These are phyloP conservation scores for Aspergillus neoniger DNA, from an alignment of 2,329 filamentous ascomycete genomes.

Conservation along the genomic window DNA sequence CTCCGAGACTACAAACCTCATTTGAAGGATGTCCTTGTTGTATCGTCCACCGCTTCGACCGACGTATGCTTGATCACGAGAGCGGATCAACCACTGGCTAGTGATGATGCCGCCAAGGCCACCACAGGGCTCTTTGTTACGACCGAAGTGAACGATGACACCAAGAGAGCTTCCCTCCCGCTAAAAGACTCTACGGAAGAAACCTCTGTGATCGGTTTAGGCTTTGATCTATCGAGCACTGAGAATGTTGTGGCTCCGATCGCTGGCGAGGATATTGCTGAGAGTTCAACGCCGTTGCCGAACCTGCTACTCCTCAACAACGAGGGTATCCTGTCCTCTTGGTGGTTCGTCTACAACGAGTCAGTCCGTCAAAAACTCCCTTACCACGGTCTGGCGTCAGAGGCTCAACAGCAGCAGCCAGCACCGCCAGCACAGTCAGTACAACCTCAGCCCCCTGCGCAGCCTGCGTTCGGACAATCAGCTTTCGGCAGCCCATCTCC, in stretches of 20 bases:
- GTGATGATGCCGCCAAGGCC: conserved; percentile 59
- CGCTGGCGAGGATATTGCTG: conserved; percentile 72
- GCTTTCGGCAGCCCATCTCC: conserved; percentile 27
- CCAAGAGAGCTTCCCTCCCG: conserved; percentile 77
- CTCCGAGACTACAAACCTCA: conserved; percentile 78
- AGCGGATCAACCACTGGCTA: conserved; percentile 67
- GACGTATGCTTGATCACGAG: conserved; percentile 79
- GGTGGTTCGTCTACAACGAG: conserved; percentile 91
- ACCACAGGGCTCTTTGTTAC: conserved; percentile 69
- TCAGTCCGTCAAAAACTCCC: conserved; percentile 73
- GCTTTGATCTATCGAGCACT: conserved; percentile 79
- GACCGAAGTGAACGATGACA: conserved; percentile 61
- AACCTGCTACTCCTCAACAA: conserved; percentile 84
- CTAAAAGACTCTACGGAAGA: conserved; percentile 67
- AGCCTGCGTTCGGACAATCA: conserved; percentile 31
- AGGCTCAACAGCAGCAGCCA: conserved; percentile 19
- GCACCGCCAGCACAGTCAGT: conserved; percentile 18
- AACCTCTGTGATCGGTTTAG: conserved; percentile 75
- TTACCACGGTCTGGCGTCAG: conserved; percentile 68
- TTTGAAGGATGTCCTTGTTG: conserved; percentile 76
- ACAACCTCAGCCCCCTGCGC: conserved; percentile 19
- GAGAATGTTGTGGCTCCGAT: conserved; percentile 79
- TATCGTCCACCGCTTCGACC: conserved; percentile 76
- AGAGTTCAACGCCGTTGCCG: conserved; percentile 79
- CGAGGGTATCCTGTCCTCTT: conserved; percentile 79